Percentiles rank a stretch among this genome's conserved stretches.
These are phyloP conservation scores for Miamiensis avidus DNA, from an alignment of 169 alveolate species.

Conservation along the genomic window DNA sequence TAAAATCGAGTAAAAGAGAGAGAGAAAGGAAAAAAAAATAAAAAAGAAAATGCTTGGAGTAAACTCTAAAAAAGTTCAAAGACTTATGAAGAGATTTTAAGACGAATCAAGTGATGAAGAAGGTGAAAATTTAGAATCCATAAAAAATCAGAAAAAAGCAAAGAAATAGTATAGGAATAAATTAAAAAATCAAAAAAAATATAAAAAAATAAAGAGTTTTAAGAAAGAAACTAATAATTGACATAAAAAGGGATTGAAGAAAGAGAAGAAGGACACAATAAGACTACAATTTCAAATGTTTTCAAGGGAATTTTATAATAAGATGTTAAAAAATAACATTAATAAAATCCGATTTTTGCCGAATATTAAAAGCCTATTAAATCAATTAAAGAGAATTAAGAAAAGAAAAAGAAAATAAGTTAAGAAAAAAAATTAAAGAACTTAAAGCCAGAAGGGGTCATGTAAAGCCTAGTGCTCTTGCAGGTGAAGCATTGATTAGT, in stretches of 20 bases:
- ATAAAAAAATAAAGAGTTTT: constrained; percentile 2
- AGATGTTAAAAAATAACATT: neutral
- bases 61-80: constrained; percentile 15
- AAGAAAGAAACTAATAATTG: too few species aligned
- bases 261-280: constrained; percentile 3
- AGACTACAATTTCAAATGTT: constrained; percentile 1
- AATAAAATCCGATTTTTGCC: constrained; percentile 14
- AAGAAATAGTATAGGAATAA: neutral
- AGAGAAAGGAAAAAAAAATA: neutral
- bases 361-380: constrained; percentile 19
- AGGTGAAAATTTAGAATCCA: neutral
- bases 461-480: constrained; percentile 1
- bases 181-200: neutral
- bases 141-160: neutral
- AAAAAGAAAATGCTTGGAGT: constrained; percentile 10
- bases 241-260: neutral
- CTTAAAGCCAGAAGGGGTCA: constrained; percentile 30
- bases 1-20: neutral
- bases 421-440: constrained; percentile 25
- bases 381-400: constrained; percentile 3
- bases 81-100: constrained; percentile 16
- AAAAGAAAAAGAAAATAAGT: constrained; percentile 18
- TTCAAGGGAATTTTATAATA: constrained; percentile 1
- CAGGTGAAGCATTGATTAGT: constrained; percentile 10
- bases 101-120: constrained; percentile 22